Percentiles rank a stretch among this genome's conserved stretches.
phyloP scores from a whole-genome alignment of 73 alveolate genomes.

The Tetrahymena elliotti region DNA sequence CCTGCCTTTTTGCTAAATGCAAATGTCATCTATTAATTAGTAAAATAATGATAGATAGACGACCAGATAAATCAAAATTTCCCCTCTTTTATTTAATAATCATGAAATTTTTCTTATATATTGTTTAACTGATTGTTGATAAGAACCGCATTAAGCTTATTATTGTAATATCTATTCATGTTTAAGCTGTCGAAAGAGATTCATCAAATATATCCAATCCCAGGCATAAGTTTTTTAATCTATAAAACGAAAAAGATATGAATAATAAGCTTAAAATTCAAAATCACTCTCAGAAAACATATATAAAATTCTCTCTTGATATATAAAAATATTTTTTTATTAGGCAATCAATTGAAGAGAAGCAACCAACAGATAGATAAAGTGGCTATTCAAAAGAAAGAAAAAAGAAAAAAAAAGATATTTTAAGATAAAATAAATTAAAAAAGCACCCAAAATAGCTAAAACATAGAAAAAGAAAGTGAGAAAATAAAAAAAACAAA shows the following conservation, averaged over 20 bases:
- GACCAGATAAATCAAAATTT: not conserved
- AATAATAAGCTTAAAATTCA: not conserved
- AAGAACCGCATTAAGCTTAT: not conserved
- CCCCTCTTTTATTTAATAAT: not conserved
- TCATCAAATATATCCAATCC: not conserved
- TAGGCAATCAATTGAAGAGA: not conserved
- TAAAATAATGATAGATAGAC: not conserved
- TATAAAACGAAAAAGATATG: not conserved
- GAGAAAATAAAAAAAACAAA: no score
- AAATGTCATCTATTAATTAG: not conserved
- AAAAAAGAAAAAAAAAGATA: not conserved
- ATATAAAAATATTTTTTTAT: not conserved
- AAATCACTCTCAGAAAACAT: not conserved
- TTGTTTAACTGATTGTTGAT: not conserved
- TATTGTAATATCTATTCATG: not conserved
- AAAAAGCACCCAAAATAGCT: no score
- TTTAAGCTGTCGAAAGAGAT: not conserved
- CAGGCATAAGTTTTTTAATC: not conserved
- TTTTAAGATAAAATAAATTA: no score
- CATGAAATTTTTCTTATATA: not conserved
- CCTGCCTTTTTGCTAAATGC: not conserved
- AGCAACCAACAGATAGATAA: not conserved
- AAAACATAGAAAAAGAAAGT: no score
- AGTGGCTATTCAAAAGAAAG: not conserved
- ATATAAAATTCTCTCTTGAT: not conserved